A percentile compares a stretch with the other conserved stretches of the same genome.
Evolutionary conservation across 352 stramenopile genomes (phyloP).

Genomic region (Globisporangium echinulatum): DNA sequence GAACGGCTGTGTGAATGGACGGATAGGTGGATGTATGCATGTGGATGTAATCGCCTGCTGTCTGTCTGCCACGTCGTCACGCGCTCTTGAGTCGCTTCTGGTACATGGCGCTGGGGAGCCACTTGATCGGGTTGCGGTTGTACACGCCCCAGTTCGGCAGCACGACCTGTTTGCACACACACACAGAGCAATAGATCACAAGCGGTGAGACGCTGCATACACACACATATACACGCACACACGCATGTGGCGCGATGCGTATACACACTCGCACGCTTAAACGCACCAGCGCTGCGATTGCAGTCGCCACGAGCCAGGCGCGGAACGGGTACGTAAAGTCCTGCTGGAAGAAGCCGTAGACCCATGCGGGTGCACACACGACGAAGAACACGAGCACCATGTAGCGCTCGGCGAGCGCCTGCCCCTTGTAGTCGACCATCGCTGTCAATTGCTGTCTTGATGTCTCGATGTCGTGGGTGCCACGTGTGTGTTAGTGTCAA

Average conservation of each 20-base stretch:
- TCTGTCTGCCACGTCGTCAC: conserved; percentile 4
- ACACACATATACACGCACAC: no score
- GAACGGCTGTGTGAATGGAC: no score
- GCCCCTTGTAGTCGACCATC: conserved; percentile 87
- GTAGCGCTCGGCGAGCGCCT: conserved; percentile 57
- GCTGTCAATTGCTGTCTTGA: not conserved
- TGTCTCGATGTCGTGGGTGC: not conserved
- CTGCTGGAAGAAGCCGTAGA: conserved; percentile 80
- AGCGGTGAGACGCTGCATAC: not conserved
- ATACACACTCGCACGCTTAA: not conserved
- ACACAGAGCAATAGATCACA: not conserved
- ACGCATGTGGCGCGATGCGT: no score
- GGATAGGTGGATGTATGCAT: no score
- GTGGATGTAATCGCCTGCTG: not conserved
- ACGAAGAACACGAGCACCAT: conserved; percentile 62
- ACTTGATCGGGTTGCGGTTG: conserved; percentile 81
- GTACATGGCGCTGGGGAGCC: conserved; percentile 72
- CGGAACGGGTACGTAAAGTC: conserved; percentile 78
- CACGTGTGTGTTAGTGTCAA: conserved; percentile 4
- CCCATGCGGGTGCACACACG: conserved; percentile 74
- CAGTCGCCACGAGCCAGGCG: conserved; percentile 57
- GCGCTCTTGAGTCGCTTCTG: conserved; percentile 45
- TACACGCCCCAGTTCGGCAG: conserved; percentile 81
- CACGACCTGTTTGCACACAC: conserved; percentile 29
- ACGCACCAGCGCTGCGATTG: conserved; percentile 50